Percentiles rank a stretch among this genome's conserved stretches.
Evolutionary conservation across 148 eudicot genomes (phyloP).

Genomic region (Camellia lanceoleosa): DNA sequence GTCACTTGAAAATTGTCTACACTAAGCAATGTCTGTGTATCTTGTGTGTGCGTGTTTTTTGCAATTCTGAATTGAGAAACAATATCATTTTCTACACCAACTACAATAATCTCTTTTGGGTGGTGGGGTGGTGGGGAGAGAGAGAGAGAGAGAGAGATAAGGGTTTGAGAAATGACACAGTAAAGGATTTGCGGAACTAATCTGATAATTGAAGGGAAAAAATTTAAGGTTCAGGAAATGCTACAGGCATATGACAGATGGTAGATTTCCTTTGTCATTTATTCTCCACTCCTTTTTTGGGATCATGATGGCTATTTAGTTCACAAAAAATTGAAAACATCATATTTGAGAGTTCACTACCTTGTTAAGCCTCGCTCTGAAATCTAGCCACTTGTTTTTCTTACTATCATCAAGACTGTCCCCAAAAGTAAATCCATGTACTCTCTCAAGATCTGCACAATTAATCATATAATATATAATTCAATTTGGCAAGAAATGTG

Average conservation of each 20-base stretch:
- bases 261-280: neutral
- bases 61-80: neutral
- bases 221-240: neutral
- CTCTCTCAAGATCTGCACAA: conserved; percentile 74
- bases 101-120: too few relatives aligned
- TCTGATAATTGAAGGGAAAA: neutral
- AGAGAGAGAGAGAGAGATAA: neutral
- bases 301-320: neutral
- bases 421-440: conserved; percentile 92
- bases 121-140: too few relatives aligned
- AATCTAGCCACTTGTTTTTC: conserved; percentile 78
- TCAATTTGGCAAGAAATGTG: neutral
- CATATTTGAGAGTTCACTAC: conserved; percentile 21
- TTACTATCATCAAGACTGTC: conserved; percentile 79
- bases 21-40: neutral
- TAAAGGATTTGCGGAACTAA: neutral
- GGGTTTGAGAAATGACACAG: neutral
- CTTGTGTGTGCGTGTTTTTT: neutral
- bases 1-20: neutral
- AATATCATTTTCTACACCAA: too few relatives aligned
- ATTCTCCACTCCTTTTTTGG: neutral
- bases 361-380: conserved; percentile 66
- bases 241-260: neutral
- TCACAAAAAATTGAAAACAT: neutral
- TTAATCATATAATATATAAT: neutral